A percentile compares a stretch with the other conserved stretches of the same genome.
phyloP scores from a whole-genome alignment of 140 eudicot species.

The Anethum foeniculum region DNA sequence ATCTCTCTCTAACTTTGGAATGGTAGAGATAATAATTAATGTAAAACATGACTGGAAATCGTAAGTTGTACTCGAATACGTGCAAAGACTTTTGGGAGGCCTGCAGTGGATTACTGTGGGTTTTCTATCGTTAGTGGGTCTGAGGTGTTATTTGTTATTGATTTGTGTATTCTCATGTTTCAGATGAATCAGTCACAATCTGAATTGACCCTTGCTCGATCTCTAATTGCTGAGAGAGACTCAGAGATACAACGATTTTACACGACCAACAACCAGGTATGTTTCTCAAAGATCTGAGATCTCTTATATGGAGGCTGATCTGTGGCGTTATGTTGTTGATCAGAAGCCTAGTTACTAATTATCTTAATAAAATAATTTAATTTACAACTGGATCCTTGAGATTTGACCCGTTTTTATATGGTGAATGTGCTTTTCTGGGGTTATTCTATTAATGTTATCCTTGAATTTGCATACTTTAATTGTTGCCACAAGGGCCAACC shows the following conservation, averaged over 20 bases:
- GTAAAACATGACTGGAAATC: not conserved
- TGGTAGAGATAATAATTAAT: not conserved
- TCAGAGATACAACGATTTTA: conserved; percentile 67
- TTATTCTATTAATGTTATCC: not conserved
- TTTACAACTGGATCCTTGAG: not conserved
- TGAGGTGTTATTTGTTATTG: not conserved
- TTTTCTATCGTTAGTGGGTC: not conserved
- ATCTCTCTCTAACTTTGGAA: not conserved
- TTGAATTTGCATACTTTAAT: too few relatives aligned
- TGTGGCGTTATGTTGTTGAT: not conserved
- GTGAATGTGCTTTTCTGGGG: not conserved
- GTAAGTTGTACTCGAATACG: not conserved
- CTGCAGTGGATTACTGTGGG: not conserved
- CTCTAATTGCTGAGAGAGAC: conserved; percentile 88
- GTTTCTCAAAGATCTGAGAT: not conserved
- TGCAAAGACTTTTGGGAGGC: not conserved
- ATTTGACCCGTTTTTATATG: not conserved
- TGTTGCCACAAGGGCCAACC: not conserved
- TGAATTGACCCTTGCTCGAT: conserved; percentile 86
- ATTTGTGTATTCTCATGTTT: not conserved
- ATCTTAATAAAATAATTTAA: not conserved
- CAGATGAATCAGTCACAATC: conserved; percentile 95
- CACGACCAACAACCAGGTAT: conserved; percentile 72
- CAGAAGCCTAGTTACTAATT: not conserved
- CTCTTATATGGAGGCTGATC: not conserved